Base-by-base conservation (phyloP, 768 basidiomycete genomes). In the Panaeolus papilionaceus region DNA sequence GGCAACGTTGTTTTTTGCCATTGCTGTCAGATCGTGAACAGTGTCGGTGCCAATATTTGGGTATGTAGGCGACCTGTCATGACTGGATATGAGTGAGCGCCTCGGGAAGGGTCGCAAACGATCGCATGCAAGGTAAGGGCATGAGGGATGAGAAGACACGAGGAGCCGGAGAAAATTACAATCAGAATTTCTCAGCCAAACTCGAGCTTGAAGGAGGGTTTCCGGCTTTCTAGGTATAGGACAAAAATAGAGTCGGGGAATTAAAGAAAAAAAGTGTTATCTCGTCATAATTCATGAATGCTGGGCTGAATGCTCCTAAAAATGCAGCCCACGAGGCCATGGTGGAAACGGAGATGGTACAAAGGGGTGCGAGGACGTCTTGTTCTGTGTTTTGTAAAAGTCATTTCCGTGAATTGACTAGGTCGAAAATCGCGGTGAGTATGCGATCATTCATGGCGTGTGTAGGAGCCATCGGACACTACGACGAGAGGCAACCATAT, bases 401-500 rank as follows among this genome's bases (percentile, higher is more conserved):
- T 49, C 54, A 28, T 58, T 58, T 28, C 26, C 26, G 26, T 14
- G 28, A 33, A 23, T 58, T 28, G 26, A 9, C 33, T 28, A 58
- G 14, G 20, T 51, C 49, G 26, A 51, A 33, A 33, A 10, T 58
- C 14, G 28, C 26, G 28, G 28, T 14, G 33, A 58, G n/a, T 58
- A 58, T 28, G 54, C 33, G 54, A 58, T 58, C 54, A 23, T 58
- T 58, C 28, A 58, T 33, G 54, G 3, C 10, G 20, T 23, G n/a
- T 20, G 4, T 12, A 68, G 63, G 54, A 83, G 70, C 83, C 83
- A 85, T 37, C 68, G 71, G 45, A 74, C 69, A 37, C 78, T 77
- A 16, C 71, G 73, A 64, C 82, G 77, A 54, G 72, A 75, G 38
- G 85, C 81, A 63, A 87, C 83, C 11, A 87, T 74, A 38, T 68